These are phyloP conservation scores for Russula dissimulans DNA, from an alignment of 768 basidiomycete species.

Conservation along the genomic window DNA sequence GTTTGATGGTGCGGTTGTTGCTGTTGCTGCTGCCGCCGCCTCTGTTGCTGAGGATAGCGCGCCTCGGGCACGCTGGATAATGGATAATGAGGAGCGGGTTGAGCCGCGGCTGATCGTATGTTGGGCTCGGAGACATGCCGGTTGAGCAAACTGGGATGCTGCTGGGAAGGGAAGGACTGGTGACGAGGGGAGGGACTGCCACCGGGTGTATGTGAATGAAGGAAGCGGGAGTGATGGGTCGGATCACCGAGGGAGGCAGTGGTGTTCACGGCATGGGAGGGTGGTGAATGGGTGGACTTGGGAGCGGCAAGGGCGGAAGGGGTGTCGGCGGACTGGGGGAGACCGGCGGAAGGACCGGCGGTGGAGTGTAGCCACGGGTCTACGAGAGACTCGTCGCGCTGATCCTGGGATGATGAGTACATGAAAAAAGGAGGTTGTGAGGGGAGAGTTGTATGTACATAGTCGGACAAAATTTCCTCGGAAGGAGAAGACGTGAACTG, in stretches of 20 bases:
- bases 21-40: background rate
- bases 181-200: constrained; percentile 6
- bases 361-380: constrained; percentile 5
- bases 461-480: constrained; percentile 14
- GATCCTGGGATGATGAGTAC: constrained; percentile 16
- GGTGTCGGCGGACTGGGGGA: constrained; percentile 3
- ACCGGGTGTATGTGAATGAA: constrained; percentile 1
- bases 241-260: background rate
- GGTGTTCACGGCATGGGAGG: background rate
- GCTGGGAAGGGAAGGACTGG: constrained; percentile 1
- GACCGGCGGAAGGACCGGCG: constrained; percentile 5
- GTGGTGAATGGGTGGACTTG: background rate
- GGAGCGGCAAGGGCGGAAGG: background rate
- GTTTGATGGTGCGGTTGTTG: background rate
- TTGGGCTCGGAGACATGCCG: constrained; percentile 15
- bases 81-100: constrained; percentile 1
- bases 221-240: constrained; percentile 12
- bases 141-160: background rate
- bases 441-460: constrained; percentile 14
- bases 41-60: constrained; percentile 1
- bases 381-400: constrained; percentile 11
- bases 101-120: constrained; percentile 2
- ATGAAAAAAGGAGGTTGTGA: constrained; percentile 8
- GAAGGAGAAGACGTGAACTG: constrained; percentile 9
- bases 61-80: background rate